Evolutionary conservation across 192 early-diverging fungal genomes (phyloP).

Genomic region (Hyaloraphidium curvatum): DNA sequence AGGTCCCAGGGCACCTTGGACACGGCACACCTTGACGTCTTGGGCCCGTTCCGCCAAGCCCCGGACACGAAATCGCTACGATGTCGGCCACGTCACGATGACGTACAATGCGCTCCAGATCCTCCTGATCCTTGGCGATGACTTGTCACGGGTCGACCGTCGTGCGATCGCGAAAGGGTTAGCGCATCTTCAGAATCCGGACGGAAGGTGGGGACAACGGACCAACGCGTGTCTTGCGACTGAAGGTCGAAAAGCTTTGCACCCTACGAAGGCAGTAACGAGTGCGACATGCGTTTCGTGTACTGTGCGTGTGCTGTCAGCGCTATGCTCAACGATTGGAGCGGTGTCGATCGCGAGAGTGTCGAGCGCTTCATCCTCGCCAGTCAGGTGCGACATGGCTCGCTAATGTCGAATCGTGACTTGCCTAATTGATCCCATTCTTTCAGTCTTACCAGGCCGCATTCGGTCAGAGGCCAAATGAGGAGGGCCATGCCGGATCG

Average conservation of each 20-base stretch:
- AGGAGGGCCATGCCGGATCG: conserved; percentile 81
- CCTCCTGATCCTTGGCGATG: conserved; percentile 74
- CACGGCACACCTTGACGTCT: conserved; percentile 8
- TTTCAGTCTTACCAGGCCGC: conserved; percentile 46
- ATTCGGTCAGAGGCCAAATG: conserved; percentile 51
- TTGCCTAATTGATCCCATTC: neutral
- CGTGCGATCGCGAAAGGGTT: conserved; percentile 39
- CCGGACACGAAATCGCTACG: conserved; percentile 14
- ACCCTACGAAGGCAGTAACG: conserved; percentile 42
- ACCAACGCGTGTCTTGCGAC: conserved; percentile 4
- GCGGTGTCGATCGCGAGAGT: conserved; percentile 45
- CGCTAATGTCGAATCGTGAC: neutral
- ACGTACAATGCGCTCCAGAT: conserved; percentile 78
- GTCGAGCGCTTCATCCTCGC: conserved; percentile 36
- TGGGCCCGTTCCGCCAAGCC: conserved; percentile 14
- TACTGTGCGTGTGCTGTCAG: conserved; percentile 76
- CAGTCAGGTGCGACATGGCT: conserved; percentile 22
- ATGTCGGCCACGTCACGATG: conserved; percentile 43
- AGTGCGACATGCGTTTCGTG: conserved; percentile 76
- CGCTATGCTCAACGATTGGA: conserved; percentile 74
- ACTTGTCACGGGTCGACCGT: conserved; percentile 61
- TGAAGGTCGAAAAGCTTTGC: conserved; percentile 31
- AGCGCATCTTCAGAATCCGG: conserved; percentile 40
- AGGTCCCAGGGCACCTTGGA: neutral
- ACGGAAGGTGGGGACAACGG: conserved; percentile 41